These are phyloP conservation scores for Aureobasidium mangrovei DNA, from an alignment of 2,329 filamentous ascomycete genomes.

Conservation along the genomic window DNA sequence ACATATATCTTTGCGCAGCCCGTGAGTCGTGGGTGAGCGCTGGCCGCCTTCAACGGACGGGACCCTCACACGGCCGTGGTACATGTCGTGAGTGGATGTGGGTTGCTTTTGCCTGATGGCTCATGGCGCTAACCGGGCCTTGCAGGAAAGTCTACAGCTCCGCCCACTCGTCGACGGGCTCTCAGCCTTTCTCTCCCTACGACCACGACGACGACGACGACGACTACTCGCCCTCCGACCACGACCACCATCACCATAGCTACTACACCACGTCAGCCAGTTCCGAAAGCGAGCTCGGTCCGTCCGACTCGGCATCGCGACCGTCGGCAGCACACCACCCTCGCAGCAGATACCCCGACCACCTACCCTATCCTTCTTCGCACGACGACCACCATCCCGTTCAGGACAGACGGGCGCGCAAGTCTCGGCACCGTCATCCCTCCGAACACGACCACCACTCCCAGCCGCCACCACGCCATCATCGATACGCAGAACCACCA, in stretches of 20 bases:
- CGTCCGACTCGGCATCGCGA: slow-evolving; percentile 42
- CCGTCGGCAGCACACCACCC: slow-evolving; percentile 23
- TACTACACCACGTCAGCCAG: background rate
- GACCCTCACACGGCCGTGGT: background rate
- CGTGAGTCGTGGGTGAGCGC: background rate
- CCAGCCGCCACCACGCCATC: slow-evolving; percentile 20
- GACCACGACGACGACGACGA: slow-evolving; percentile 6
- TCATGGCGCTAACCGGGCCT: background rate
- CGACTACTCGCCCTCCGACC: background rate
- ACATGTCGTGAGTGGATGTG: slow-evolving; percentile 14
- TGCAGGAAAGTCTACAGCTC: background rate
- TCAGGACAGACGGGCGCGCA: slow-evolving; percentile 16
- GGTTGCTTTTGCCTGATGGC: background rate
- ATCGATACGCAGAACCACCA: slow-evolving; percentile 20
- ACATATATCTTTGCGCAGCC: background rate
- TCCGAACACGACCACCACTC: slow-evolving; percentile 17
- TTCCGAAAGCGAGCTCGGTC: slow-evolving; percentile 31
- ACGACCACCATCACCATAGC: background rate
- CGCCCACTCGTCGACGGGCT: slow-evolving; percentile 13
- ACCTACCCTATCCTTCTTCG: slow-evolving; percentile 14
- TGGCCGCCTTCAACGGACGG: background rate
- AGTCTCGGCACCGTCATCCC: slow-evolving; percentile 16
- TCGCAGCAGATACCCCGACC: slow-evolving; percentile 27
- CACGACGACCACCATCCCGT: background rate
- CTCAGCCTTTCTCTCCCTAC: background rate